Evolutionary conservation across 179 eudicot species (phyloP), one percentile per base, ranked within the genome.

Genomic region (Heliamphora pulchella): DNA sequence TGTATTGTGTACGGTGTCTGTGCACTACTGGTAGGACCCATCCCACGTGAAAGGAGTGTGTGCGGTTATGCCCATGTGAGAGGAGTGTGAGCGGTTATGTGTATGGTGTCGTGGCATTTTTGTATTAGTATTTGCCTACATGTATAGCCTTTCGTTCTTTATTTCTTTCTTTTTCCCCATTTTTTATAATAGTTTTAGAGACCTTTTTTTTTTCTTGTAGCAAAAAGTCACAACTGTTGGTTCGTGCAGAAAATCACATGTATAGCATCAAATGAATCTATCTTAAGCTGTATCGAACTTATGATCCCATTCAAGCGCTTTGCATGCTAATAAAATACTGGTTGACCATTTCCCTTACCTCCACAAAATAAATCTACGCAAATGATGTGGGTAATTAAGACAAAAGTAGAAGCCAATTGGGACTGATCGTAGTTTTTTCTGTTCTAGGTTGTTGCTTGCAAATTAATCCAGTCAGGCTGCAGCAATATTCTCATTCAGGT

Each of bases 361-460:
- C 17, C n/a, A 41, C 66, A 44, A 9, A 3, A 2, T 11, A 13
- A 47, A 47, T 62, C 79, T 78, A 14, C 47, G 15, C 51, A 73
- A 55, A 39, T 66, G 53, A 75, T 0, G n/a, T 6, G 65, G 59
- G 41, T 53, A 10, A 39, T 18, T 59, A 58, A 44, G 22, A 80
- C 17, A 6, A 18, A 62, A 3, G 43, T 8, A 8, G 59, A 47
- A 67, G 74, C 66, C 3, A 66, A 57, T 55, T 75, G 67, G 64
- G 41, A 66, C 39, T 67, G 58, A 57, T 59, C 20, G 75, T 57
- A 20, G 18, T 58, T 71, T 76, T 78, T 10, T 31, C 41, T 51
- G 46, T 72, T 17, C 67, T 83, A 90, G 93, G 90, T 65, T 83
- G 63, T 82, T 65, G 11, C 39, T 55, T 82, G 63, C 48, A 47